A percentile compares a stretch with the other conserved stretches of the same genome.
These are phyloP conservation scores for Pseudonitzschia delicatissima DNA, from an alignment of 108 stramenopile species.

Conservation along the genomic window DNA sequence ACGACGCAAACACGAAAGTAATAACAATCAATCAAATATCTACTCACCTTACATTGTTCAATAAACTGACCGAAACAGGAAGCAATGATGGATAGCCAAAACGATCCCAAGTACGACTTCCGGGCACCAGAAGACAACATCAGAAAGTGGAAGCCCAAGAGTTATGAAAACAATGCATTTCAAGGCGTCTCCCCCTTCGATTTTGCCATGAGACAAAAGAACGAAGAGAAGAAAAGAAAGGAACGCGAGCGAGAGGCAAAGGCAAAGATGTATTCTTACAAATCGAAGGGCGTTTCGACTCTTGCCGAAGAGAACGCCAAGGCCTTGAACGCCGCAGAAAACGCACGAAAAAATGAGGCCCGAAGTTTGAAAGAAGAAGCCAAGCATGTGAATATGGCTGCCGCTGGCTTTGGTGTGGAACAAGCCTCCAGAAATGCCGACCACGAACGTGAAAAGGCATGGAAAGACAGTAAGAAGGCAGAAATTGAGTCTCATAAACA, in stretches of 20 bases:
- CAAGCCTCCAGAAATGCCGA: constrained; percentile 35
- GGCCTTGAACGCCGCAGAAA: constrained; percentile 22
- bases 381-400: constrained; percentile 38
- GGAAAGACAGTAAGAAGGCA: constrained; percentile 20
- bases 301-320: constrained; percentile 25
- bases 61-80: neutral
- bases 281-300: constrained; percentile 30
- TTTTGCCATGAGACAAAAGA: constrained; percentile 42
- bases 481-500: constrained; percentile 29
- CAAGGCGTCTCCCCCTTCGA: constrained; percentile 45
- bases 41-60: too few relatives aligned
- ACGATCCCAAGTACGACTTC: constrained; percentile 44
- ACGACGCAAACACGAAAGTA: too few relatives aligned
- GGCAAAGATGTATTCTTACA: constrained; percentile 35
- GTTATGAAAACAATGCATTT: constrained; percentile 38
- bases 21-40: too few relatives aligned
- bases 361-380: constrained; percentile 23
- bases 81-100: constrained; percentile 11
- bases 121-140: constrained; percentile 43
- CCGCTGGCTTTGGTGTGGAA: constrained; percentile 31
- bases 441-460: constrained; percentile 31
- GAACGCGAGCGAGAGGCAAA: constrained; percentile 35
- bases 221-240: constrained; percentile 38
- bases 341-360: constrained; percentile 26
- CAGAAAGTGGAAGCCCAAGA: constrained; percentile 41